Evolutionary conservation across 2,329 filamentous ascomycete genomes (phyloP).

Genomic region (Exophiala spinifera): DNA sequence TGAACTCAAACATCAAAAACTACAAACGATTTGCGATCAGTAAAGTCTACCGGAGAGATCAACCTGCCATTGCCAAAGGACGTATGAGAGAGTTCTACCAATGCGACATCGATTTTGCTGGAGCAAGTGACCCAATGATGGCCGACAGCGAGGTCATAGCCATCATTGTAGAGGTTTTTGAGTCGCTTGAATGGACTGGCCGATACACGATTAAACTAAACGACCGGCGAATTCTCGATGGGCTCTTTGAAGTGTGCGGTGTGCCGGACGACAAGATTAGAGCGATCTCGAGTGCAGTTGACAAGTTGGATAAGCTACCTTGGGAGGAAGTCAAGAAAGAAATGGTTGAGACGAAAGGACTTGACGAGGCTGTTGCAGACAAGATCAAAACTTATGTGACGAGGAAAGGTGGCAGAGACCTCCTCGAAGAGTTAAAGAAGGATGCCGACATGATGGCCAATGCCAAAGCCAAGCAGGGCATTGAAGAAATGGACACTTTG

Average conservation of each 20-base stretch:
- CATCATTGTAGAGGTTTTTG: conserved; percentile 81
- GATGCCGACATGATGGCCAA: conserved; percentile 69
- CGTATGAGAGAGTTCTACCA: conserved; percentile 96
- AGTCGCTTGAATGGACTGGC: conserved; percentile 70
- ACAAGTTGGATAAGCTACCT: conserved; percentile 90
- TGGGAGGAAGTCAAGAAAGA: conserved; percentile 89
- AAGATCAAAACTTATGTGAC: conserved; percentile 83
- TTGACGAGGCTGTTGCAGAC: conserved; percentile 73
- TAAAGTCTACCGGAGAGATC: conserved; percentile 81
- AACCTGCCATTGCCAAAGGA: conserved; percentile 83
- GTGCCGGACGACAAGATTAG: conserved; percentile 84
- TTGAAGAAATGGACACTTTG: conserved; percentile 76
- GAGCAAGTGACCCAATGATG: conserved; percentile 75
- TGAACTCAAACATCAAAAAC: conserved; percentile 76
- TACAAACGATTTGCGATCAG: conserved; percentile 96
- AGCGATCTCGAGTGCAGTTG: conserved; percentile 85
- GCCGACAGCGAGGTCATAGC: conserved; percentile 86
- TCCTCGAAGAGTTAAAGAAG: conserved; percentile 66
- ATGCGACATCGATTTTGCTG: conserved; percentile 95
- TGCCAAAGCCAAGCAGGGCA: conserved; percentile 70
- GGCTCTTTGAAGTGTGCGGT: conserved; percentile 85
- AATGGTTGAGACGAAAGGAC: conserved; percentile 89
- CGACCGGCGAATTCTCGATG: conserved; percentile 90
- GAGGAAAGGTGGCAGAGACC: conserved; percentile 69
- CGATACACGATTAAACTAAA: conserved; percentile 89